Evolutionary conservation across 805 yeast genomes (phyloP), one percentile per base, ranked within the genome.

Genomic region (Ogataea pilisensis): DNA sequence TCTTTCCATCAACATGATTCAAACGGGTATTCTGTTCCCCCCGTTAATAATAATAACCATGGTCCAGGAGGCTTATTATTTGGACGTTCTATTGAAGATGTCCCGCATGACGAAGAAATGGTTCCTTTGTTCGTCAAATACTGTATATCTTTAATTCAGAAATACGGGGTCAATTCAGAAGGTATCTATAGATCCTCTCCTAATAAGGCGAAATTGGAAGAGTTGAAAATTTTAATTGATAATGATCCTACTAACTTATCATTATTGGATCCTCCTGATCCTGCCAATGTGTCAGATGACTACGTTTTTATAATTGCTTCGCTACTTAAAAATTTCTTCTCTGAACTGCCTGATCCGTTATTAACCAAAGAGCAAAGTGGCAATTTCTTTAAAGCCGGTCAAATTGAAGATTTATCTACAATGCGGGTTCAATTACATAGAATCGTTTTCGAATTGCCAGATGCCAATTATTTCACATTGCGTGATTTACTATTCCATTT

Each of bases 181-280:
- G 98, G 98, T 0, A 82, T 93, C 27, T 93, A 93, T 61, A 72
- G 97, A 42, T 80, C 87, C 26, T 80, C 85, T 39, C 96, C 96
- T 0, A 86, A 84, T 60, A 78, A 76, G 31, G 62, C 80, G 7
- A 82, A 85, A 31, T 82, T 93, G 11, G 83, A 82, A 50, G 85
- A 80, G 45, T 66, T 91, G 46, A 79, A 75, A 50, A 82, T 78
- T 17, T 70, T 80, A 36, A 84, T 91, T 37, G 90, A 85, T 59
- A 65, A 66, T 35, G 88, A 90, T 56, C 91, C 95, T 35, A 73
- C 84, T 4, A 80, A 85, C 49, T 63, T 76, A 31, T 39, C 48
- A 8, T 59, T 76, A 20, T 53, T 76, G 54, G 70, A 82, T 24
- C 68, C 82, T 34, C 72, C 73, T 9, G 71, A 76, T 45, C 77